Evolutionary conservation across 352 stramenopile genomes (phyloP), one percentile per base, ranked within the genome.

Genomic region (Phytophthora vignae): DNA sequence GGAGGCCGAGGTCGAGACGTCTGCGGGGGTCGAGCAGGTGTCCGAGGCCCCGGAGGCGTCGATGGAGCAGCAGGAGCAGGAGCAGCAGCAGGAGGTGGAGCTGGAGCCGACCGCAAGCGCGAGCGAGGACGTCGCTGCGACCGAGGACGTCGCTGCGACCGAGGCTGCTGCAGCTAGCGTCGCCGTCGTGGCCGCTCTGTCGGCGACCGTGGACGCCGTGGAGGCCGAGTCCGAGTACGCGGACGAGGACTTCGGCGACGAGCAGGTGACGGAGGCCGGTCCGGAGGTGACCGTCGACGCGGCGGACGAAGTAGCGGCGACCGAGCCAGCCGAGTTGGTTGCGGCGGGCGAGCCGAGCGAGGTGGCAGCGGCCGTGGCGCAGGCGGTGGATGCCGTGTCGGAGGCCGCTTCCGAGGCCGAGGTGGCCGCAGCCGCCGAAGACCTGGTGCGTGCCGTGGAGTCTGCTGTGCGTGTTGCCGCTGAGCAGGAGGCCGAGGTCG

Each of bases 361-460:
- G 31, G 31, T 38, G 31, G 31, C 31, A 38, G 33, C 10, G n/a
- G 36, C 33, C 27, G 53, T 58, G 9, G 53, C 38, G 38, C 36
- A 62, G 17, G 27, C 25, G 9, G 27, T 56, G 17, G 46, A 56
- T 21, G 46, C 48, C 31, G 46, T 36, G 38, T 52, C 53, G 15
- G 29, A 52, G 44, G 17, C 17, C 17, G 44, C 19, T 17, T 21
- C 38, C 50, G 33, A 67, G 22, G 17, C 36, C 2, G 50, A 67
- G 36, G 60, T 55, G 52, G 50, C 36, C 17, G 52, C 33, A 48
- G 60, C n/a, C 8, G 29, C 53, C 15, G 56, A 60, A 8, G 63
- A 58, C n/a, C 19, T 64, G 63, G 44, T 70, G 63, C 31, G 9
- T 50, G 63, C 63, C 15, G 55, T 64, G 33, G 64, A 71, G 49